Evolutionary conservation across 2,329 filamentous ascomycete species (phyloP), one percentile per base, ranked within the genome.

Genomic region (Pseudocercospora fijiensis): DNA sequence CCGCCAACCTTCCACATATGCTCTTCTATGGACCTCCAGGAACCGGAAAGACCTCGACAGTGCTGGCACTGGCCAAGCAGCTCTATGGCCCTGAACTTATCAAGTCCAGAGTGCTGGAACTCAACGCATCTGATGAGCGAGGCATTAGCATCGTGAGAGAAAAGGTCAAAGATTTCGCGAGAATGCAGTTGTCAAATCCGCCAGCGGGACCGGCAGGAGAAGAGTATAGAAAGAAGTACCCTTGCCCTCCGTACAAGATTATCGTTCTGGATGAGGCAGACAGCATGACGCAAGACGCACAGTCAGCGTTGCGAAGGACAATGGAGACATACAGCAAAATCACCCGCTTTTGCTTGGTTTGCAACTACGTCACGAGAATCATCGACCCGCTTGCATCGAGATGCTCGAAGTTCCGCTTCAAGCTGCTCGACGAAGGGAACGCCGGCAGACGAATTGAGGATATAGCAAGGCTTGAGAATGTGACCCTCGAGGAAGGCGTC

Each of bases 251-350:
- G 0, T 99, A 97, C 83, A 99, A 99, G 81, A 96, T 99, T 76
- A 94, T 99, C 75, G 92, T 99, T 65, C 87, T 99, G 64, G 95
- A 99, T 78, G 95, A 99, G 81, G 95, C 95, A 70, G 95, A 99
- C 77, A 95, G 90, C 70, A 98, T 99, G 94, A 99, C 95, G 43
- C 94, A 98, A 78, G 96, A 99, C 79, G 95, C 95, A 11, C 95
- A 99, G 81, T 91, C 88, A 65, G 95, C 96, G 4, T 83, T 99
- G 62, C 85, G 95, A 69, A 86, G 96, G 60, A 99, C 95, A 1
- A 99, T 99, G 95, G 95, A 99, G 80, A 96, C 92, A 52, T 98
- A 98, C 78, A 91, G 87, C 77, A 93, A 92, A 74, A 97, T 98
- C 78, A 99, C 95, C 1, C 86, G 95, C 13, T 99, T 99, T 78